Evolutionary conservation across 2,329 filamentous ascomycete genomes (phyloP), one percentile per base, ranked within the genome.

Genomic region (Aureobasidium uvarum): DNA sequence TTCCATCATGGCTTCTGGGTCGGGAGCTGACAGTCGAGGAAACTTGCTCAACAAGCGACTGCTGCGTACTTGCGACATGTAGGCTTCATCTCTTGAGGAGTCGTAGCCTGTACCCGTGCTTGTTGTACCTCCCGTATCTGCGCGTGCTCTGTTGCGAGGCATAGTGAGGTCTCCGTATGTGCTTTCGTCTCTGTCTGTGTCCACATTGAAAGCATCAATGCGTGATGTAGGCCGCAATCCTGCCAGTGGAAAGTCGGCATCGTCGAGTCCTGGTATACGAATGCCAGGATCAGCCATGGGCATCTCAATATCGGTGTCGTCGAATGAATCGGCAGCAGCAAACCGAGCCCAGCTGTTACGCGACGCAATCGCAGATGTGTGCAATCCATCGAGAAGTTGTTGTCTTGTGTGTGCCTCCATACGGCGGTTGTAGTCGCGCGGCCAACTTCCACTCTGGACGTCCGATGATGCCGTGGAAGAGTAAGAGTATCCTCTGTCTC

Each of bases 1-100:
- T 39, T 77, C 74, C 3, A 62, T 65, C 18, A 77, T 64, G 10
- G 71, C 70, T 18, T 71, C 70, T 16, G 74, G 70, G 48, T 74
- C 71, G 13, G 74, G 74, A 16, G 73, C 69, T 1, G 70, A 64
- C 8, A 71, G 64, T 5, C 66, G 64, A 16, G 74, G 74, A 31
- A 76, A 75, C 18, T 58, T 45, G 33, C 20, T 54, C 25, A 63
- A n/a, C 8, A 63, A 39, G n/a, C 48, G 46, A 25, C 60, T 63
- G 23, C 23, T 52, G 25, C 60, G 46, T 8, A 23, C 60, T 36
- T 43, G 31, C 16, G 56, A 66, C 18, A 51, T 38, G 66, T 45
- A 54, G 48, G 33, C 11, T 67, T 69, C 68, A 25, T 62, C 66
- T 65, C 69, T 68, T 23, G 60, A 63, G 28, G 64, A 62, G 11